Percentiles rank a stretch among this genome's conserved stretches.
Evolutionary conservation across 352 stramenopile species (phyloP).

Genomic region (Aphanomyces euteiches): DNA sequence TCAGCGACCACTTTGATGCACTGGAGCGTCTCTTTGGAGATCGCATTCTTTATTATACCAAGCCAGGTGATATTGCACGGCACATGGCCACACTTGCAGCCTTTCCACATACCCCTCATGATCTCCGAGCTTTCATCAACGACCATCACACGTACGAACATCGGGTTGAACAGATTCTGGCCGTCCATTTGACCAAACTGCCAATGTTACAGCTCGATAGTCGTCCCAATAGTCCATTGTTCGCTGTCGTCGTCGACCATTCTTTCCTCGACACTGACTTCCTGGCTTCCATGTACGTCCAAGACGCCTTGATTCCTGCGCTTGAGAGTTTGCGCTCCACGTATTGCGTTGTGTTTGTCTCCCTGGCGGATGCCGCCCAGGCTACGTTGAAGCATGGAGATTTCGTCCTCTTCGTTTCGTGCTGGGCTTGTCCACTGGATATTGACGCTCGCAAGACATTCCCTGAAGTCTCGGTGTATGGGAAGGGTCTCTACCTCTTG

Average conservation of each 20-base stretch:
- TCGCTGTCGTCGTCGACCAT: slow-evolving; percentile 33
- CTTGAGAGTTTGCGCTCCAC: slow-evolving; percentile 24
- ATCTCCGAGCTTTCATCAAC: slow-evolving; percentile 21
- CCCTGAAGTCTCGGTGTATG: background rate
- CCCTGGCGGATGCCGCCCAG: background rate
- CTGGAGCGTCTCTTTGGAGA: slow-evolving; percentile 36
- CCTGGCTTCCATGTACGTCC: slow-evolving; percentile 30
- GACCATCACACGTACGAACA: slow-evolving; percentile 34
- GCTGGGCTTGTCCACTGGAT: background rate
- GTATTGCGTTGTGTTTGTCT: background rate
- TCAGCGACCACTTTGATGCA: slow-evolving; percentile 36
- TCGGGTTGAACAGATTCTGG: slow-evolving; percentile 33
- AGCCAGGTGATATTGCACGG: slow-evolving; percentile 32
- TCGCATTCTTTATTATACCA: slow-evolving; percentile 27
- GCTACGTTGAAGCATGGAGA: slow-evolving; percentile 9
- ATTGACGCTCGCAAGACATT: background rate
- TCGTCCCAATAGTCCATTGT: background rate
- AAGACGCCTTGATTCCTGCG: slow-evolving; percentile 22
- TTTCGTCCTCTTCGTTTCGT: slow-evolving; percentile 9
- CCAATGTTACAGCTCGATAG: background rate
- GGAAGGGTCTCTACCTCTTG: slow-evolving; percentile 19
- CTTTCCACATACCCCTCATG: background rate
- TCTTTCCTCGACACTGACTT: slow-evolving; percentile 25
- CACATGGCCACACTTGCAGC: slow-evolving; percentile 29
- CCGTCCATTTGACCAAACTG: background rate